These are phyloP conservation scores for Spathaspora boniae DNA, from an alignment of 805 yeast genomes.

Conservation along the genomic window DNA sequence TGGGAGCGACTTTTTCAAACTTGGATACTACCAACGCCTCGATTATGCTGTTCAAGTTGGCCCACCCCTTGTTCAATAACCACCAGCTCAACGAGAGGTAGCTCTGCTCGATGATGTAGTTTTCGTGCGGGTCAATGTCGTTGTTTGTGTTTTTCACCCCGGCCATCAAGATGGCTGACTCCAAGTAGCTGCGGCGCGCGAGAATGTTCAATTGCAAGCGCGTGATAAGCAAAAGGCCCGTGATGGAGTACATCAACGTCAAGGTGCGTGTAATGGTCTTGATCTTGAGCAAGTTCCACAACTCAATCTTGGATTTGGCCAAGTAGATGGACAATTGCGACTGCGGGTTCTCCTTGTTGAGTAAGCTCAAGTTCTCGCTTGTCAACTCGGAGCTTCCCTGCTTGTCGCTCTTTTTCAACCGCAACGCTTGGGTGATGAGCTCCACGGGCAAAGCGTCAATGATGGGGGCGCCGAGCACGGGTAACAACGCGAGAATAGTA, in stretches of 20 bases:
- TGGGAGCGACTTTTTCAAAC: conserved; percentile 64
- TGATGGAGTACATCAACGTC: conserved; percentile 63
- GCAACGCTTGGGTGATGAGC: conserved; percentile 63
- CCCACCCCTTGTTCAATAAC: conserved; percentile 86
- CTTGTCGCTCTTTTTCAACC: conserved; percentile 48
- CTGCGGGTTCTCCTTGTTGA: conserved; percentile 18
- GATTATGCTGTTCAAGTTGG: conserved; percentile 49
- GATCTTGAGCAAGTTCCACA: conserved; percentile 82
- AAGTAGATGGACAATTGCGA: conserved; percentile 17
- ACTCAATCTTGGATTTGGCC: conserved; percentile 41
- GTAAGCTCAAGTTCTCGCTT: conserved; percentile 37
- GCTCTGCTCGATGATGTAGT: conserved; percentile 69
- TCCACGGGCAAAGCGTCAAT: conserved; percentile 66
- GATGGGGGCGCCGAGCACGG: conserved; percentile 68
- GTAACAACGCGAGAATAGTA: conserved; percentile 78
- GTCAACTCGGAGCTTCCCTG: conserved; percentile 21
- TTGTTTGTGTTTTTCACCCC: conserved; percentile 32
- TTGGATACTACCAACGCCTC: conserved; percentile 55
- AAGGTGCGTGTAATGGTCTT: conserved; percentile 71
- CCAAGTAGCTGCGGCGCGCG: conserved; percentile 82
- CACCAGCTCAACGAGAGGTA: conserved; percentile 91
- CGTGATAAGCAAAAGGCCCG: conserved; percentile 72
- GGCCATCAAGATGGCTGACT: conserved; percentile 71
- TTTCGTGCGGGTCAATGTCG: conserved; percentile 22
- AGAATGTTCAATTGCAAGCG: conserved; percentile 83